Conservation (phyloP, 2,329 filamentous ascomycete species). For the Fusarium virguliforme region DNA sequence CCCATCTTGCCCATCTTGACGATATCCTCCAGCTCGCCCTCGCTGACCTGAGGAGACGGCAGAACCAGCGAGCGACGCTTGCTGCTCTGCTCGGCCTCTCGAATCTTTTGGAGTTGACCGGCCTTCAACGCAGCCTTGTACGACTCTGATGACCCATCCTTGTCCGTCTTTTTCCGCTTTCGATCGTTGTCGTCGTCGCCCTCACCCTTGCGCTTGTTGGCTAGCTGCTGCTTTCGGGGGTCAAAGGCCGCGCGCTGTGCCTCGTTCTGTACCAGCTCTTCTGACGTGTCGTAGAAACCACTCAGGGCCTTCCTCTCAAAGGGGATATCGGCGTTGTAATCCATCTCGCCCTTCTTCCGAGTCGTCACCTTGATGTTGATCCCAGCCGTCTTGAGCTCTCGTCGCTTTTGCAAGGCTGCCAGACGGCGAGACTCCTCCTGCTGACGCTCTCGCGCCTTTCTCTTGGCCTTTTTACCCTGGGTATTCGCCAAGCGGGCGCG, state of each 20-base stretch:
- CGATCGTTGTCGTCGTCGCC: slow-evolving; percentile 86
- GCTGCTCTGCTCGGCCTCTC: slow-evolving; percentile 97
- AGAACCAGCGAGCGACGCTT: slow-evolving; percentile 88
- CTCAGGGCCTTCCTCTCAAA: slow-evolving; percentile 92
- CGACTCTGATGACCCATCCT: slow-evolving; percentile 82
- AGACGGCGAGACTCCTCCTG: slow-evolving; percentile 94
- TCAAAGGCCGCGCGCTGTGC: slow-evolving; percentile 88
- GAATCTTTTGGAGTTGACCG: slow-evolving; percentile 92
- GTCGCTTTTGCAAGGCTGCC: slow-evolving; percentile 92
- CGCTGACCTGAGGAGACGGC: slow-evolving; percentile 91
- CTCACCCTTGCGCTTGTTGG: slow-evolving; percentile 93
- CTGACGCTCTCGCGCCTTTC: slow-evolving; percentile 95
- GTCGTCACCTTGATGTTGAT: slow-evolving; percentile 98
- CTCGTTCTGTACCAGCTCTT: slow-evolving; percentile 88
- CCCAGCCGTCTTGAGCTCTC: slow-evolving; percentile 96
- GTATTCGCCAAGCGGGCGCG: slow-evolving; percentile 97
- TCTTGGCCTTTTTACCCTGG: slow-evolving; percentile 98
- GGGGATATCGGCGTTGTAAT: slow-evolving; percentile 99
- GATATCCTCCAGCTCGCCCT: slow-evolving; percentile 94
- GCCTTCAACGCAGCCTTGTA: slow-evolving; percentile 92
- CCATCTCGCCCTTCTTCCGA: slow-evolving; percentile 96
- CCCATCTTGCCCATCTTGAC: slow-evolving; percentile 98
- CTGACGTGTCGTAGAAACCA: slow-evolving; percentile 93
- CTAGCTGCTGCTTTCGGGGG: slow-evolving; percentile 91
- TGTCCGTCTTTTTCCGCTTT: slow-evolving; percentile 92